Conservation (phyloP, 129 eudicot species). For the sunflower (Helianthus annuus) region DNA sequence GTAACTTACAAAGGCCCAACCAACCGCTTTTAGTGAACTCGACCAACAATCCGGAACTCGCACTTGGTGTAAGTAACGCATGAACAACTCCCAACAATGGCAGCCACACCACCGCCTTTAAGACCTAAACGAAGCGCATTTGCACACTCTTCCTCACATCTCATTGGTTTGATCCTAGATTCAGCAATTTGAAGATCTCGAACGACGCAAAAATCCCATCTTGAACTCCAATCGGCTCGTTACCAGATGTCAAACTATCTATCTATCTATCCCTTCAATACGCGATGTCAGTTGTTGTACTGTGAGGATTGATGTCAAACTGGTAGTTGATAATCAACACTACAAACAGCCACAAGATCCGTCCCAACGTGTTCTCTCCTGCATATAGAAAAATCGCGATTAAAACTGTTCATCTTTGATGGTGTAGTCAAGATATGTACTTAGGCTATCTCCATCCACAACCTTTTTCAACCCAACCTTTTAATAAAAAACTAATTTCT, state of each 20-base stretch:
- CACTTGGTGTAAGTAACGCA: constrained; percentile 67
- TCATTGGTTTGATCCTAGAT: constrained; percentile 58
- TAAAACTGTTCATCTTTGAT: not conserved
- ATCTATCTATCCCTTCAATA: constrained; percentile 75
- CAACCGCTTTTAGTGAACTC: constrained; percentile 89
- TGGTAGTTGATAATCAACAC: constrained; percentile 84
- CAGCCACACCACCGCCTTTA: constrained; percentile 69
- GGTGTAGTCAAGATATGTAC: constrained; percentile 32
- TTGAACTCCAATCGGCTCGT: constrained; percentile 76
- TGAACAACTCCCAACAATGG: constrained; percentile 73
- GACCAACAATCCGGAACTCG: constrained; percentile 62
- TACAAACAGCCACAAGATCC: constrained; percentile 79
- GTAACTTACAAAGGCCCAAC: constrained; percentile 87
- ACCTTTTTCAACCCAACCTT: too few relatives aligned
- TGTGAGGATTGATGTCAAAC: constrained; percentile 89
- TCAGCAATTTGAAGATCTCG: constrained; percentile 55
- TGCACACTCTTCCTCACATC: constrained; percentile 54
- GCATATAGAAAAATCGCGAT: constrained; percentile 8
- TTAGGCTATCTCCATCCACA: too few relatives aligned
- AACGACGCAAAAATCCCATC: constrained; percentile 76
- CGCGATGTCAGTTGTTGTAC: constrained; percentile 70
- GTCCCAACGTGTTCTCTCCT: constrained; percentile 91
- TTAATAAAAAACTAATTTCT: too few relatives aligned
- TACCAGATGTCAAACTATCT: constrained; percentile 53
- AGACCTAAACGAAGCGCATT: constrained; percentile 65